Percentiles rank a stretch among this genome's conserved stretches.
Evolutionary conservation across 2,329 filamentous ascomycete species (phyloP).

Genomic region (Colletotrichum truncatum): DNA sequence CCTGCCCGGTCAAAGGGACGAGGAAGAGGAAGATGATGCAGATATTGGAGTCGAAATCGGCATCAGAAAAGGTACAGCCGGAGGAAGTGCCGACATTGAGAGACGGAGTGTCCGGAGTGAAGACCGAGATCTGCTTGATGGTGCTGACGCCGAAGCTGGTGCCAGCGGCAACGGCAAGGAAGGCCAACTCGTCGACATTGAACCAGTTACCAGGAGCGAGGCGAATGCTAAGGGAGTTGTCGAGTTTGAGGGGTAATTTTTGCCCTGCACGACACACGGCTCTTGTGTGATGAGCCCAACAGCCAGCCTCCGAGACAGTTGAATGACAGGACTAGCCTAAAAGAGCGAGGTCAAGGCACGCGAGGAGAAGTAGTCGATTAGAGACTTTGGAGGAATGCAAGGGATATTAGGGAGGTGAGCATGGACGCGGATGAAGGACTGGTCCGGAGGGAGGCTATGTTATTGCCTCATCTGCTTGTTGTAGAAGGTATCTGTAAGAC

Average conservation of each 20-base stretch:
- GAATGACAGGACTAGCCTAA: not conserved
- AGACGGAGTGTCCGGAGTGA: conserved; percentile 71
- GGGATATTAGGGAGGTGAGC: not conserved
- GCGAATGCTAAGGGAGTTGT: conserved; percentile 47
- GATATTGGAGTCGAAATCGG: conserved; percentile 55
- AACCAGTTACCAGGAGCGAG: conserved; percentile 37
- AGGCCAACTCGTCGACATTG: conserved; percentile 45
- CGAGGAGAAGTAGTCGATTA: not conserved
- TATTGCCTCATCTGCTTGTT: not conserved
- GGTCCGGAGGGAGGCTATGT: not conserved
- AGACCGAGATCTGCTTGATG: conserved; percentile 77
- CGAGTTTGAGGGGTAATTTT: conserved; percentile 50
- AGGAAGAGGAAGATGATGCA: conserved; percentile 76
- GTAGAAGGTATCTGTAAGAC: conserved; percentile 19
- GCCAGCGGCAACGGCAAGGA: conserved; percentile 45
- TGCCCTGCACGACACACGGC: not conserved
- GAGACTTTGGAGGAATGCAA: not conserved
- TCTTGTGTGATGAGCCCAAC: not conserved
- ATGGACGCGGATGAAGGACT: not conserved
- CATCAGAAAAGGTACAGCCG: conserved; percentile 44
- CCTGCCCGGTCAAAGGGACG: conserved; percentile 69
- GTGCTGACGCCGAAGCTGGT: conserved; percentile 76
- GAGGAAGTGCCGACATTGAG: conserved; percentile 65
- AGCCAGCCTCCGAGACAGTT: not conserved
- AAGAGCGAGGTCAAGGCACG: not conserved